Evolutionary conservation across 352 stramenopile genomes (phyloP).

Genomic region (Blastocystis sp.): DNA sequence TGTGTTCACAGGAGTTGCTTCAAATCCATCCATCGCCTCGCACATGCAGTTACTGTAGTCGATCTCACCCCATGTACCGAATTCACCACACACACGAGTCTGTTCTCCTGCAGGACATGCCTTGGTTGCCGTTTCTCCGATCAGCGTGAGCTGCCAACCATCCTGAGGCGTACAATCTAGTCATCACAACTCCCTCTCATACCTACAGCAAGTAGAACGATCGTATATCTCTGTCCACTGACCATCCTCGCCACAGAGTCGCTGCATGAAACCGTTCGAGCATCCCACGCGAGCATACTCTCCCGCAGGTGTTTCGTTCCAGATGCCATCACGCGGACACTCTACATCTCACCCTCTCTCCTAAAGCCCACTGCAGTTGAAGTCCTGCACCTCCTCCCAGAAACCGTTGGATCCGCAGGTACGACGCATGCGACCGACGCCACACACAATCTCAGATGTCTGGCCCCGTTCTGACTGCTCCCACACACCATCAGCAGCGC

Average conservation of each 20-base stretch:
- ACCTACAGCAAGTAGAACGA: neutral
- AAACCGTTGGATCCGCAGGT: neutral
- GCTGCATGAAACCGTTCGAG: conserved; percentile 3
- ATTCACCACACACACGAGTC: conserved; percentile 29
- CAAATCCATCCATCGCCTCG: conserved; percentile 32
- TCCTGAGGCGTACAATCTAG: conserved; percentile 23
- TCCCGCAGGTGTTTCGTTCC: conserved; percentile 13
- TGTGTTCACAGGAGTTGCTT: conserved; percentile 10
- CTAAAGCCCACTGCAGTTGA: neutral
- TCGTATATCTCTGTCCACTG: conserved; percentile 48
- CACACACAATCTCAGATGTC: neutral
- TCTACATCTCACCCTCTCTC: neutral
- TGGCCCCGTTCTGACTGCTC: neutral
- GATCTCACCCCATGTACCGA: neutral
- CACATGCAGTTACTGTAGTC: conserved; percentile 34
- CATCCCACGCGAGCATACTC: conserved; percentile 4
- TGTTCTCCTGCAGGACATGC: neutral
- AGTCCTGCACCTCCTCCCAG: conserved; percentile 42
- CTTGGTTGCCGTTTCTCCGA: neutral
- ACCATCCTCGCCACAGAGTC: conserved; percentile 6
- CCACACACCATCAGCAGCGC: conserved; percentile 18
- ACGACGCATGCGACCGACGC: neutral
- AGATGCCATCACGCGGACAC: conserved; percentile 17
- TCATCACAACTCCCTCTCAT: neutral
- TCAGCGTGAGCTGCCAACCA: conserved; percentile 34